phyloP scores from a whole-genome alignment of 495 filamentous ascomycete species.

The Hyaloscypha variabilis region DNA sequence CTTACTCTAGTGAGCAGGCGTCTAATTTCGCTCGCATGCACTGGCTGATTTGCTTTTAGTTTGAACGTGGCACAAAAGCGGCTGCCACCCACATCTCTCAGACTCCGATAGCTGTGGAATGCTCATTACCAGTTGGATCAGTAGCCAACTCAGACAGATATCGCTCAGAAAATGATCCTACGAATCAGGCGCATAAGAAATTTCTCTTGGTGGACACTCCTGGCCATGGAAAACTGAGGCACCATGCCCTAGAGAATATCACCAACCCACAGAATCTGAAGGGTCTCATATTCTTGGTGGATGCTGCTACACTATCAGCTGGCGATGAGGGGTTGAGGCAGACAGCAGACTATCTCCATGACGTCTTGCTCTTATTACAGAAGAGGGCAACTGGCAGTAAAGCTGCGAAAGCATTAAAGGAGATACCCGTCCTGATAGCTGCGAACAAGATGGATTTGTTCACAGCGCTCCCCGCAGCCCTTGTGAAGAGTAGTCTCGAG shows the following conservation, averaged over 20 bases:
- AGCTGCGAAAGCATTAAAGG: slow-evolving; percentile 56
- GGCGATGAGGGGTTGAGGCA: slow-evolving; percentile 55
- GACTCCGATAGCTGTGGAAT: slow-evolving; percentile 68
- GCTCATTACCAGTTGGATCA: slow-evolving; percentile 67
- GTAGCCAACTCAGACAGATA: slow-evolving; percentile 67
- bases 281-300: slow-evolving; percentile 86
- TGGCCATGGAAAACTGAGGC: slow-evolving; percentile 90
- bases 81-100: slow-evolving; percentile 80
- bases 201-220: slow-evolving; percentile 88
- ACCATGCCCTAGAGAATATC: slow-evolving; percentile 51
- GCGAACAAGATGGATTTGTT: slow-evolving; percentile 97
- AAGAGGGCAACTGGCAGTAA: slow-evolving; percentile 63
- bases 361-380: slow-evolving; percentile 80
- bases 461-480: slow-evolving; percentile 79
- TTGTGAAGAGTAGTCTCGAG: slow-evolving; percentile 78
- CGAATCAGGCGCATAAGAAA: slow-evolving; percentile 62
- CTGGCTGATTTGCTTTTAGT: slow-evolving; percentile 31
- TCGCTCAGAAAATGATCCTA: slow-evolving; percentile 70
- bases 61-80: slow-evolving; percentile 41
- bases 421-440: slow-evolving; percentile 77
- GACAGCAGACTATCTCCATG: slow-evolving; percentile 81
- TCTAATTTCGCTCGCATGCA: slow-evolving; percentile 28
- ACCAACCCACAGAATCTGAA: slow-evolving; percentile 57
- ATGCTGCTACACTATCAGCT: slow-evolving; percentile 71
- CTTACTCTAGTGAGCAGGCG: slow-evolving; percentile 69